phyloP scores from a whole-genome alignment of 176 grass and related monocot species.

The Hsuehochloa calcarea region DNA sequence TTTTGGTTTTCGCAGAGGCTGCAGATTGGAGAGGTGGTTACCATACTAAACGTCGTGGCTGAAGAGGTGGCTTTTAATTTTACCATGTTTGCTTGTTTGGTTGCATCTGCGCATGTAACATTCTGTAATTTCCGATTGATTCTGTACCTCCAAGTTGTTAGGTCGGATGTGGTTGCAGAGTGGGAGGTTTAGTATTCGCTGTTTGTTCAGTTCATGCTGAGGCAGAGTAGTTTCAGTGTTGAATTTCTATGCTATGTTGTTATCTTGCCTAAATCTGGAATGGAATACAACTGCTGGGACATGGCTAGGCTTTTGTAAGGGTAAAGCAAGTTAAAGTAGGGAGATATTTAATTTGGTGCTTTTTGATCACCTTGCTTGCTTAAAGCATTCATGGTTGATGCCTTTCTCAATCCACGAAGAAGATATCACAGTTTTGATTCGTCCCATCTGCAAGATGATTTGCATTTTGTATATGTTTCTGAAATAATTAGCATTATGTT shows the following conservation, averaged over 20 bases:
- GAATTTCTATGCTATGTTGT: background rate
- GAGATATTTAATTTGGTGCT: background rate
- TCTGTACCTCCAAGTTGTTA: background rate
- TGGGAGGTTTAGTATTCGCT: no score
- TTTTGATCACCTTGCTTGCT: background rate
- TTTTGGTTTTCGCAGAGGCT: conserved; percentile 23
- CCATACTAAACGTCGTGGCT: conserved; percentile 22
- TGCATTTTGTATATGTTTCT: background rate
- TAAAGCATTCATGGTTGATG: background rate
- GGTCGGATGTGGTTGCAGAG: background rate
- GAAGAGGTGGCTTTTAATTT: conserved; percentile 44
- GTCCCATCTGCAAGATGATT: background rate
- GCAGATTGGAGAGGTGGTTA: conserved; percentile 26
- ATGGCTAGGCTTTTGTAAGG: background rate
- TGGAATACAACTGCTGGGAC: background rate
- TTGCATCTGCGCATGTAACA: background rate
- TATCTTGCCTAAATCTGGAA: background rate
- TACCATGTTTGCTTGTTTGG: no score
- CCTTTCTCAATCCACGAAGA: background rate
- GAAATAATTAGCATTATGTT: background rate
- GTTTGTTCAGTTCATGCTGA: background rate
- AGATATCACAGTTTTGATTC: background rate
- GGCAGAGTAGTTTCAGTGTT: background rate
- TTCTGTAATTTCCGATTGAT: background rate
- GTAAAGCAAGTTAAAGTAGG: background rate